phyloP scores from a whole-genome alignment of 2,329 filamentous ascomycete species.

The Colletotrichum siamense region DNA sequence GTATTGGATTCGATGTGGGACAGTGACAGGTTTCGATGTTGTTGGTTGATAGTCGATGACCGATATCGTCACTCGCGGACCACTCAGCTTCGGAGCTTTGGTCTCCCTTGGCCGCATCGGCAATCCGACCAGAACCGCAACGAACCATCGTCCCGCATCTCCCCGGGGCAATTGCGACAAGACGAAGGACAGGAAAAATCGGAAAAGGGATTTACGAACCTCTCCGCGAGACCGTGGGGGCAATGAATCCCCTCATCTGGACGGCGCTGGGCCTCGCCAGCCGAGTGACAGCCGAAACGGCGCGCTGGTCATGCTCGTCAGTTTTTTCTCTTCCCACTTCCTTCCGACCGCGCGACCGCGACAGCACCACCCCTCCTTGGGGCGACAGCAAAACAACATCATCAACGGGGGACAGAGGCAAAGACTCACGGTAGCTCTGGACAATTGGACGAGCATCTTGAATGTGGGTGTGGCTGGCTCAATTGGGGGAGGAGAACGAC shows the following conservation, averaged over 20 bases:
- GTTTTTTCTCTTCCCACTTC: neutral
- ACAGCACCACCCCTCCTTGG: neutral
- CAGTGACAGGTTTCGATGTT: neutral
- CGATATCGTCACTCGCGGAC: conserved; percentile 5
- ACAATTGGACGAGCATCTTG: conserved; percentile 63
- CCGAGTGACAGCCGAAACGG: conserved; percentile 55
- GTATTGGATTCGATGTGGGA: neutral
- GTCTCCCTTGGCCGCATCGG: conserved; percentile 15
- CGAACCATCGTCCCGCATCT: neutral
- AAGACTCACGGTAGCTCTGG: conserved; percentile 60
- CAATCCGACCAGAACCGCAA: neutral
- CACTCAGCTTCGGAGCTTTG: conserved; percentile 13
- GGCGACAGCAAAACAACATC: neutral
- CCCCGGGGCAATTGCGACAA: neutral
- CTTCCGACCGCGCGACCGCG: neutral
- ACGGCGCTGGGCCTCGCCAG: conserved; percentile 50
- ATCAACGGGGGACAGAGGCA: neutral
- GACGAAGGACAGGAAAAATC: neutral
- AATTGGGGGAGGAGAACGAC: conserved; percentile 40
- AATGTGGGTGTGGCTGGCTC: conserved; percentile 48
- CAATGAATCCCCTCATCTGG: conserved; percentile 63
- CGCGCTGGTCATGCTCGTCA: conserved; percentile 41
- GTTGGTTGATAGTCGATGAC: neutral
- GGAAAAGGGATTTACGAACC: conserved; percentile 50
- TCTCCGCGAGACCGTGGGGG: conserved; percentile 65